A percentile compares a stretch with the other conserved stretches of the same genome.
These are phyloP conservation scores for Leavenworthia alabamica DNA, from an alignment of 345 rosid species.

Conservation along the genomic window DNA sequence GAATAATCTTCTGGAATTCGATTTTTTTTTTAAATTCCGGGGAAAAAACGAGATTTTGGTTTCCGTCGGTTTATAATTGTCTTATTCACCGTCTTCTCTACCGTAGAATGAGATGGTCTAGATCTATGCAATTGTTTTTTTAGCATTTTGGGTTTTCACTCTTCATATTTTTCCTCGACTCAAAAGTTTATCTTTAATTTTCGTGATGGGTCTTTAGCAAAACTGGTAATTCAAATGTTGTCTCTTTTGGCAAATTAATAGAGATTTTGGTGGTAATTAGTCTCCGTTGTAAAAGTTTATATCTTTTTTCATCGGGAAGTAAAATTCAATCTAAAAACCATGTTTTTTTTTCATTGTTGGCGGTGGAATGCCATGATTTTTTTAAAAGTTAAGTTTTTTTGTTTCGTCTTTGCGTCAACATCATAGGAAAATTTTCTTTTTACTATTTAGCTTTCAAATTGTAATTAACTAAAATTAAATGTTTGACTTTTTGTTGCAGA, in stretches of 20 bases:
- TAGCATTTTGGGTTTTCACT: neutral
- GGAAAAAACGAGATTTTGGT: neutral
- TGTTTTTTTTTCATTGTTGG: neutral
- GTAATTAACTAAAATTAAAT: neutral
- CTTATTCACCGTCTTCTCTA: neutral
- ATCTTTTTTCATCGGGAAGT: neutral
- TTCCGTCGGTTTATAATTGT: neutral
- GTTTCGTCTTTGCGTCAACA: slow-evolving; percentile 12
- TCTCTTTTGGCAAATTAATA: neutral
- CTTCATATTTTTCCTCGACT: neutral
- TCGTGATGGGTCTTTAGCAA: slow-evolving; percentile 13
- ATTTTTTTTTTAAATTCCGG: neutral
- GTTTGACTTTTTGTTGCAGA: slow-evolving; percentile 14
- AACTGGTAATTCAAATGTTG: neutral
- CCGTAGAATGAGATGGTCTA: neutral
- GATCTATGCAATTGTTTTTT: neutral
- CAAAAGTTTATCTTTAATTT: neutral
- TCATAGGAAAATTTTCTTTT: slow-evolving; percentile 4
- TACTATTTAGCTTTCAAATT: neutral
- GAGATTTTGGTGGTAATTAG: neutral
- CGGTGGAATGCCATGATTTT: slow-evolving; percentile 15
- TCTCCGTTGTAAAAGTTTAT: neutral
- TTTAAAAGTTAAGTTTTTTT: neutral
- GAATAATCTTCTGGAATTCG: neutral
- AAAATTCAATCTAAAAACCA: neutral